A percentile compares a stretch with the other conserved stretches of the same genome.
These are phyloP conservation scores for Agastache rugosa DNA, from an alignment of 257 asterid species.

Conservation along the genomic window DNA sequence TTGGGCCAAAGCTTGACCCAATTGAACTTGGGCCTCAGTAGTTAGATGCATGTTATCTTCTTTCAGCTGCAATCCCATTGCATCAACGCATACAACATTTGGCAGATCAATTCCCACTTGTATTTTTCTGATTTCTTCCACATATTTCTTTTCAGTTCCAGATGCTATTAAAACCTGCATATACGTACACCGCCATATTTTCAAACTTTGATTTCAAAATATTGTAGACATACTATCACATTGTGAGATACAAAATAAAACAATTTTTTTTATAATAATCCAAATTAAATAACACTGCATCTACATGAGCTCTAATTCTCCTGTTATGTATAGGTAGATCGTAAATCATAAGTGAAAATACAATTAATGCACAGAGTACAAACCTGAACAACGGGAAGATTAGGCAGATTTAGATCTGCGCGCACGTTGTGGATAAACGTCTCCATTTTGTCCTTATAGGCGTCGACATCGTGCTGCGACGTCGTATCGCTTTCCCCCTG, in stretches of 20 bases:
- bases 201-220: neutral
- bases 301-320: no score
- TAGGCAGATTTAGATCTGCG: constrained; percentile 62
- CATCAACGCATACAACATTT: constrained; percentile 71
- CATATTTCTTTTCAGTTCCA: constrained; percentile 46
- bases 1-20: constrained; percentile 65
- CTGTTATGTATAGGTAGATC: no score
- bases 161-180: constrained; percentile 75
- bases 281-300: no score
- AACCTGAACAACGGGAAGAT: constrained; percentile 77
- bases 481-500: constrained; percentile 92
- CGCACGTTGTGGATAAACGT: constrained; percentile 59
- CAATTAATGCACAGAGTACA: neutral
- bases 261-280: no score
- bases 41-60: constrained; percentile 77
- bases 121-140: constrained; percentile 63
- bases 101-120: constrained; percentile 62
- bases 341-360: neutral
- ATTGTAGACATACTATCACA: no score
- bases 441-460: constrained; percentile 67
- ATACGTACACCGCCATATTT: neutral
- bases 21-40: constrained; percentile 67
- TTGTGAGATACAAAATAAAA: no score
- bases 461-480: constrained; percentile 59
- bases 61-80: constrained; percentile 64